Conservation (phyloP, 2,329 filamentous ascomycete genomes). For the Samsoniella hepiali region DNA sequence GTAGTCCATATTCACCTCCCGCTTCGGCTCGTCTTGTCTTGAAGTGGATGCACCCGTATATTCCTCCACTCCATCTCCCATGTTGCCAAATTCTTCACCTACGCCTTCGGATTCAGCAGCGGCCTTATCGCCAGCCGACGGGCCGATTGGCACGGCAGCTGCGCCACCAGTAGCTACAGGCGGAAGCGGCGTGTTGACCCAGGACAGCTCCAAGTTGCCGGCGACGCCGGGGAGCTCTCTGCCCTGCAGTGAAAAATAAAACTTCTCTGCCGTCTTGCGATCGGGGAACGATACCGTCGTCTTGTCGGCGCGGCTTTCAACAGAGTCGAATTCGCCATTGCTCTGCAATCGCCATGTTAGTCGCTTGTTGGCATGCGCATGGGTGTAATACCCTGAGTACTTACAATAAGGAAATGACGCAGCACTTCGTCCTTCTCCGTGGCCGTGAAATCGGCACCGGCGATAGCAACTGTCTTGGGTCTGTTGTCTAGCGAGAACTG, state of each 20-base stretch:
- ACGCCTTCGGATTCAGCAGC: slow-evolving; percentile 17
- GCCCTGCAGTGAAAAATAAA: slow-evolving; percentile 56
- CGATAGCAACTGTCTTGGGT: slow-evolving; percentile 63
- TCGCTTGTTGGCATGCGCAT: neutral
- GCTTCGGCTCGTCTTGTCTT: slow-evolving; percentile 28
- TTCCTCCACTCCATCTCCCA: slow-evolving; percentile 24
- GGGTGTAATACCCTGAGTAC: slow-evolving; percentile 26
- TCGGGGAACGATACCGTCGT: slow-evolving; percentile 63
- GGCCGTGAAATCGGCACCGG: slow-evolving; percentile 60
- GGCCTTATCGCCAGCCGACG: slow-evolving; percentile 17
- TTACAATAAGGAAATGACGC: slow-evolving; percentile 67
- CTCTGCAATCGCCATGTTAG: slow-evolving; percentile 40
- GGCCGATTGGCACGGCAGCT: neutral
- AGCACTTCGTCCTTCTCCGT: slow-evolving; percentile 64
- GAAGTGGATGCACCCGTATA: slow-evolving; percentile 12
- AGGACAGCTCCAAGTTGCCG: slow-evolving; percentile 62
- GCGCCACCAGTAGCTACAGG: slow-evolving; percentile 19
- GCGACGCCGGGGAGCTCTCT: slow-evolving; percentile 59
- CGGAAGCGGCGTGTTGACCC: slow-evolving; percentile 44
- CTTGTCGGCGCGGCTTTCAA: slow-evolving; percentile 45
- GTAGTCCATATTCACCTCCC: slow-evolving; percentile 48
- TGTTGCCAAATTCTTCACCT: slow-evolving; percentile 20
- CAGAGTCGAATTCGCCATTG: slow-evolving; percentile 59
- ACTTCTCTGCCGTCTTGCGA: slow-evolving; percentile 68
- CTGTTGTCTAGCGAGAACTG: slow-evolving; percentile 73